Base-by-base conservation (phyloP, 768 basidiomycete genomes). In the Amanita subjunquillea region DNA sequence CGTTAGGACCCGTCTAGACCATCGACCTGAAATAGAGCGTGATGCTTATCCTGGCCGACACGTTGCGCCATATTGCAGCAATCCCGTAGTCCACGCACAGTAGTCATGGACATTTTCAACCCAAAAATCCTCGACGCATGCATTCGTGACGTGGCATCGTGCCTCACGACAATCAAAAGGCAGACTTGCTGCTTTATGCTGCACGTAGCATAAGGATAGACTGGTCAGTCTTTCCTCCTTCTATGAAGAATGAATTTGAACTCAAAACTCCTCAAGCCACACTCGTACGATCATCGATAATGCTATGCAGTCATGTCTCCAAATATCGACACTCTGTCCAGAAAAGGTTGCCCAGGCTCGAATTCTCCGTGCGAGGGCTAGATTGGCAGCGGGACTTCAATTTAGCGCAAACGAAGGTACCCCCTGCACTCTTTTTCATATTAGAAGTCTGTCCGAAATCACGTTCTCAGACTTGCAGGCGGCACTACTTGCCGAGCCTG, bases 121-220 rank as follows among this genome's bases (percentile, higher is more conserved):
- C 83, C 84, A 3, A 84, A 80, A 61, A 87, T 87, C 55, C 71
- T 87, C 37, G 85, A 87, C 59, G 85, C 85, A 17, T 80, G 82
- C 69, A 82, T 86, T 59, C 83, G 81, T 43, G 83, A 87, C 59
- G 79, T 84, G 20, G 72, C 77, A 0, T 68, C 69, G 6, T 74
- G 72, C 54, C 71, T 87, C 32, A 71, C 3, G 77, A 83, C 62
- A 76, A 76, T 57, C 77, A 86, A 62, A 87, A 87, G 63, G 82
- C 76, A 17, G 83, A 83, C 53, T 73, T 87, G 36, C 68, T 91
- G 50, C 65, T 91, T 46, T 82, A 87, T 57, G 90, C 89, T n/a
- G 81, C 92, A 75, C 82, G 84, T 57, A 85, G 84, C 59, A 78
- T 95, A 55, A 80, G 83, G 48, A 72, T 76, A 44, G 83, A 90